These are phyloP conservation scores for Sporothrix phasma DNA, from an alignment of 2,329 filamentous ascomycete genomes.

Conservation along the genomic window DNA sequence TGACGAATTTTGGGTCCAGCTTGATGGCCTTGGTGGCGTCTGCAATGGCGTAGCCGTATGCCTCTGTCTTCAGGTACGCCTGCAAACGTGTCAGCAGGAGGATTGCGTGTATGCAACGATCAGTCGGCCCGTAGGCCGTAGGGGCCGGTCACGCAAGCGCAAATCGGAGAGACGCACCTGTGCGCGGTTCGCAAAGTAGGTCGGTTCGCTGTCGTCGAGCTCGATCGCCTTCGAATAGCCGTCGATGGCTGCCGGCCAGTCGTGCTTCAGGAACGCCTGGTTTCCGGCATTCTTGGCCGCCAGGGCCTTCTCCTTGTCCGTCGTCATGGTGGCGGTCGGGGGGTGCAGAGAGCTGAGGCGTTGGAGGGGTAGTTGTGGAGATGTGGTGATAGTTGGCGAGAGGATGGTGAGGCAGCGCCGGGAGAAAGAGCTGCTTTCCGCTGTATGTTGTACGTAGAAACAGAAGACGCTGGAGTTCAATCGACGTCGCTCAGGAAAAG, in stretches of 20 bases:
- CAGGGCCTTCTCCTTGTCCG: slow-evolving; percentile 56
- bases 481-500: neutral
- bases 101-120: neutral
- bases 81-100: slow-evolving; percentile 33
- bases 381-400: neutral
- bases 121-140: neutral
- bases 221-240: slow-evolving; percentile 84
- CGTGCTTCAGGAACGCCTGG: slow-evolving; percentile 77
- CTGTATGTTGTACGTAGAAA: neutral
- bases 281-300: slow-evolving; percentile 91
- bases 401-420: neutral
- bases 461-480: neutral
- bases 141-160: too few species aligned
- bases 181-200: slow-evolving; percentile 89
- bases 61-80: slow-evolving; percentile 91
- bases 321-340: slow-evolving; percentile 21
- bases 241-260: slow-evolving; percentile 75
- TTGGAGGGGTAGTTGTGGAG: neutral
- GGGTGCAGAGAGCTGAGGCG: neutral
- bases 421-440: neutral
- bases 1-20: slow-evolving; percentile 76
- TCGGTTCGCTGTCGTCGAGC: slow-evolving; percentile 69
- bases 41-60: slow-evolving; percentile 83
- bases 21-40: slow-evolving; percentile 90
- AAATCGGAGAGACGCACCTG: slow-evolving; percentile 50